phyloP scores from a whole-genome alignment of 768 basidiomycete genomes.

The Kwoniella newhampshirensis region DNA sequence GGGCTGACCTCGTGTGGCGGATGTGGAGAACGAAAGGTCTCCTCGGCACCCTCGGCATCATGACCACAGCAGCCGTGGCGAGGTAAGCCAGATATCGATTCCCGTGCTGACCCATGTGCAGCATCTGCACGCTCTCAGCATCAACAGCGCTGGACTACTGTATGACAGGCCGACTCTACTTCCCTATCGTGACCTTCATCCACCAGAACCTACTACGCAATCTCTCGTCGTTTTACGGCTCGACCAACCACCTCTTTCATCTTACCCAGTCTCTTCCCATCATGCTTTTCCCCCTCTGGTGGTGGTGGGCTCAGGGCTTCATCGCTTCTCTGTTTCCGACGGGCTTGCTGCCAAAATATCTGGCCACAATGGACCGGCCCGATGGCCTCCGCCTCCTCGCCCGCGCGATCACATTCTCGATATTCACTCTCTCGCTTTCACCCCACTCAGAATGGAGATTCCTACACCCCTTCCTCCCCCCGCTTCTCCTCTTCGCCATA shows the following conservation, averaged over 20 bases:
- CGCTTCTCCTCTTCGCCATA: conserved; percentile 75
- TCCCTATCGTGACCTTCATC: conserved; percentile 81
- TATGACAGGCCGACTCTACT: conserved; percentile 58
- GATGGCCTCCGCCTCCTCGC: conserved; percentile 54
- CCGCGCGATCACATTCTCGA: conserved; percentile 62
- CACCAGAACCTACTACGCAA: conserved; percentile 71
- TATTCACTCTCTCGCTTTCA: conserved; percentile 69
- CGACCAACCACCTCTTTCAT: conserved; percentile 84
- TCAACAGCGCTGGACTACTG: conserved; percentile 61
- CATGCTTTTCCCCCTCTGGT: conserved; percentile 70
- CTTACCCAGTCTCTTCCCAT: conserved; percentile 80
- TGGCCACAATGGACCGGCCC: conserved; percentile 27
- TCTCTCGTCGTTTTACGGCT: conserved; percentile 90
- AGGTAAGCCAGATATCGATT: no score
- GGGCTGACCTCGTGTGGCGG: conserved; percentile 58
- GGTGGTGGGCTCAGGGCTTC: conserved; percentile 51
- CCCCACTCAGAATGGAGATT: conserved; percentile 99
- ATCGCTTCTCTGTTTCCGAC: conserved; percentile 22
- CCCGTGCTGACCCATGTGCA: no score
- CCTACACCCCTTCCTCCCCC: conserved; percentile 82
- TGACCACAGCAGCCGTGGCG: background rate
- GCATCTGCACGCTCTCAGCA: conserved; percentile 6
- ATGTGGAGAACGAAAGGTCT: background rate
- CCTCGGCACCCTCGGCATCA: background rate
- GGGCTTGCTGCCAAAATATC: conserved; percentile 2